Evolutionary conservation across 148 eudicot species (phyloP), one percentile per base, ranked within the genome.

Genomic region (Talinum fruticosum): DNA sequence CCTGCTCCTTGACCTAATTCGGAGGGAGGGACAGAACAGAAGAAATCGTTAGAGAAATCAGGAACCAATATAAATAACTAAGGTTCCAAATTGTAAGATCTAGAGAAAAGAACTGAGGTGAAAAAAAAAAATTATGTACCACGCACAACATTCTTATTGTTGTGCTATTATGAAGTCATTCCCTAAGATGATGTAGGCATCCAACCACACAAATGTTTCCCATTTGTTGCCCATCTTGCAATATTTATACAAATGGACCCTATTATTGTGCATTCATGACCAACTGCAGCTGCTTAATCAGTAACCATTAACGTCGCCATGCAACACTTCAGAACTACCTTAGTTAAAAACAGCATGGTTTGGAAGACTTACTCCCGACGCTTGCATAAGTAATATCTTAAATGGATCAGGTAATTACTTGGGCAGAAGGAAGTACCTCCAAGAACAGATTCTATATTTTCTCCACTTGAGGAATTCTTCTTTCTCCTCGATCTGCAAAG

Each of bases 401-500:
- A 64, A 70, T 61, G 26, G 38, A 53, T 61, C 23, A 37, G 44
- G 44, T 57, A 47, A 76, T 41, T 30, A 35, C 6, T 33, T 30
- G 61, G 65, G 35, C 23, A 53, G 35, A 54, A 59, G 71, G 59
- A 67, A 29, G 21, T 84, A 87, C 89, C 85, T 80, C 84, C 85
- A 5, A 76, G 78, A 13, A 79, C 77, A 71, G 87, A 80, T 78
- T 87, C 89, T 57, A 87, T 75, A 71, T 74, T 84, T 72, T 82
- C 89, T 73, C 89, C 89, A 87, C 44, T 80, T 65, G 85, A 82
- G 64, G 84, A 82, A 64, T 78, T 87, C 82, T 87, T 87, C 51
- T 84, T 87, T 37, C 89, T 82, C 77, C 89, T 87, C 77, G 89
- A 87, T 73, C 89, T 87, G 82, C 71, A 79, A 77, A 75, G n/a